phyloP scores from a whole-genome alignment of 2,329 filamentous ascomycete genomes.

The Botrytis fabae region DNA sequence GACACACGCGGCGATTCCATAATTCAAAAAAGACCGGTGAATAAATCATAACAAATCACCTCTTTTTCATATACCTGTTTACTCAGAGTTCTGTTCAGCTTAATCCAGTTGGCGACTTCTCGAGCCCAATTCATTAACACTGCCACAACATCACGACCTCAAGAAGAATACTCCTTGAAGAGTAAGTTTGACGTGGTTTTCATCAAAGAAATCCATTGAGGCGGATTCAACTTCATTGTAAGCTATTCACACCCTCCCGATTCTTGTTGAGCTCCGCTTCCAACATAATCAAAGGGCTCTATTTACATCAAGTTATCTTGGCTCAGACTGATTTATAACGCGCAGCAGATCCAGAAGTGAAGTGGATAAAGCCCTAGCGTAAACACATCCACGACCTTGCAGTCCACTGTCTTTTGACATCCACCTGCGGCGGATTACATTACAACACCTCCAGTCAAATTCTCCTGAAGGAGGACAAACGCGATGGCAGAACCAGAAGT shows the following conservation, averaged over 20 bases:
- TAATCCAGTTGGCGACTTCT: constrained; percentile 7
- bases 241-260: not conserved
- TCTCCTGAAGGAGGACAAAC: constrained; percentile 40
- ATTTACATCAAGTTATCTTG: not conserved
- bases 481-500: constrained; percentile 83
- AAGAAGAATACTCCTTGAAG: not conserved
- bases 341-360: constrained; percentile 18
- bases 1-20: not conserved
- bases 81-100: constrained; percentile 12
- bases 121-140: constrained; percentile 1
- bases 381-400: constrained; percentile 1
- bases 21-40: not conserved
- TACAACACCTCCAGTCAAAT: constrained; percentile 35
- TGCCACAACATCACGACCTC: constrained; percentile 1
- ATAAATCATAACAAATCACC: constrained; percentile 8
- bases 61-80: constrained; percentile 11
- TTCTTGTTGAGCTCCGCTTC: constrained; percentile 21
- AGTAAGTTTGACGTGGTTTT: not conserved
- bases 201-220: constrained; percentile 16
- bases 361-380: constrained; percentile 19
- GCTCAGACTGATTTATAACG: constrained; percentile 13
- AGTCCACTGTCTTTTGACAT: constrained; percentile 17
- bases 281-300: constrained; percentile 1
- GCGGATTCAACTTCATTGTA: constrained; percentile 22
- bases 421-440: constrained; percentile 37